These are phyloP conservation scores for Rhizopogon vinicolor DNA, from an alignment of 768 basidiomycete species.

Conservation along the genomic window DNA sequence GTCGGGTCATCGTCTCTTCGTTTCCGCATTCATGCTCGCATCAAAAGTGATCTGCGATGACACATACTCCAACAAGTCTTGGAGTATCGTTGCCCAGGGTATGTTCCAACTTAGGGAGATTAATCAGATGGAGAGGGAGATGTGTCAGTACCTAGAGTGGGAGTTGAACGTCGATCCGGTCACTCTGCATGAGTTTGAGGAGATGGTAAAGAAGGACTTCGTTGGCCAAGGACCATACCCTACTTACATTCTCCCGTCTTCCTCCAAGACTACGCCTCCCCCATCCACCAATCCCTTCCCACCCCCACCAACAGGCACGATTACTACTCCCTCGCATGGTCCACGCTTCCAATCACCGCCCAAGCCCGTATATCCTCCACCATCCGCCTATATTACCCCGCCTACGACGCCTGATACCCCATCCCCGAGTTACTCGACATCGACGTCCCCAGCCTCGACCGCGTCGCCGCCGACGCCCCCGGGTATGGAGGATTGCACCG, in stretches of 20 bases:
- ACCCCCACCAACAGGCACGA: slow-evolving; percentile 22
- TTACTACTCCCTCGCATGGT: slow-evolving; percentile 24
- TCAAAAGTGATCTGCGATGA: slow-evolving; percentile 89
- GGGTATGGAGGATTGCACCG: slow-evolving; percentile 44
- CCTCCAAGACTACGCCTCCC: slow-evolving; percentile 52
- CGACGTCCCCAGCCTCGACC: slow-evolving; percentile 58
- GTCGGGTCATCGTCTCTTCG: slow-evolving; percentile 66
- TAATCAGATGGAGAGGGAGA: slow-evolving; percentile 79
- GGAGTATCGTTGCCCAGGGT: slow-evolving; percentile 86
- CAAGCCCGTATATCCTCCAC: slow-evolving; percentile 15
- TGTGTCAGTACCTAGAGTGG: slow-evolving; percentile 90
- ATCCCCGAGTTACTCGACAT: slow-evolving; percentile 42
- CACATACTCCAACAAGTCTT: slow-evolving; percentile 90
- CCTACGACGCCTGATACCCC: slow-evolving; percentile 50
- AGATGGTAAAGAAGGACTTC: slow-evolving; percentile 58
- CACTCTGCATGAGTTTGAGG: slow-evolving; percentile 58
- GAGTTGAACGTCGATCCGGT: slow-evolving; percentile 70
- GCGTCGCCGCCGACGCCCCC: slow-evolving; percentile 58
- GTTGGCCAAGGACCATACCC: slow-evolving; percentile 53
- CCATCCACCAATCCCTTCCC: slow-evolving; percentile 28
- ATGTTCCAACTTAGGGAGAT: slow-evolving; percentile 77
- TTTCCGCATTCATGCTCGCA: slow-evolving; percentile 72
- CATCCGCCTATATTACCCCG: slow-evolving; percentile 19
- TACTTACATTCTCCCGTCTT: slow-evolving; percentile 55
- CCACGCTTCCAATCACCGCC: slow-evolving; percentile 27